These are phyloP conservation scores for Euphorbia tirucalli DNA, from an alignment of 345 rosid species.

Conservation along the genomic window DNA sequence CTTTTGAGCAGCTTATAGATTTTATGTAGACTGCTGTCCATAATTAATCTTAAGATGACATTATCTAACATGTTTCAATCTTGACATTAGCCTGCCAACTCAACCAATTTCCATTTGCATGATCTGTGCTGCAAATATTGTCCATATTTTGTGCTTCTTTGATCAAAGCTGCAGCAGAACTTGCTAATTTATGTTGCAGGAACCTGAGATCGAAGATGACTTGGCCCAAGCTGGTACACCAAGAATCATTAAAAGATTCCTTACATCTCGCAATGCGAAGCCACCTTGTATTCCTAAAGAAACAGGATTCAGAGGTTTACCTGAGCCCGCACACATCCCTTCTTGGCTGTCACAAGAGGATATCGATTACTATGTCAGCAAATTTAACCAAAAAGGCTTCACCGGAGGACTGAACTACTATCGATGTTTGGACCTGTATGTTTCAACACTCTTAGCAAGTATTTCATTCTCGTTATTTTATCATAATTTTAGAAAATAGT, in stretches of 20 bases:
- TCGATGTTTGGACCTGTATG: conserved; percentile 65
- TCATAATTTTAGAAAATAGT: neutral
- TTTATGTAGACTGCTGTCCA: neutral
- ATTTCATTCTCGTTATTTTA: neutral
- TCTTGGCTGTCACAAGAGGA: conserved; percentile 77
- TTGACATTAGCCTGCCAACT: neutral
- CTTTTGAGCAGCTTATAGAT: neutral
- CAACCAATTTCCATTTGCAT: neutral
- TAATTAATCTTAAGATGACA: neutral
- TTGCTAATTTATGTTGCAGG: conserved; percentile 38
- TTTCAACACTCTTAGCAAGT: neutral
- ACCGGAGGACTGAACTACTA: conserved; percentile 83
- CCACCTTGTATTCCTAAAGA: conserved; percentile 62
- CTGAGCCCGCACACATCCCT: conserved; percentile 48
- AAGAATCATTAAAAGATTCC: conserved; percentile 42
- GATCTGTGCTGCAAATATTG: neutral
- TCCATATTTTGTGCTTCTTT: conserved; percentile 5
- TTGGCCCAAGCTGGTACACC: conserved; percentile 59
- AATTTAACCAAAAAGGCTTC: conserved; percentile 66
- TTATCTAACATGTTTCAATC: neutral
- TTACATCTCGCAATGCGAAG: conserved; percentile 37
- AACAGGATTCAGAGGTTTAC: conserved; percentile 51
- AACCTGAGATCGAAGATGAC: conserved; percentile 65
- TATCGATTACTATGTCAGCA: conserved; percentile 50
- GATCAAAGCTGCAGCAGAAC: too few species aligned